These are phyloP conservation scores for Mycothermus thermophilus DNA, from an alignment of 495 filamentous ascomycete species.

Conservation along the genomic window DNA sequence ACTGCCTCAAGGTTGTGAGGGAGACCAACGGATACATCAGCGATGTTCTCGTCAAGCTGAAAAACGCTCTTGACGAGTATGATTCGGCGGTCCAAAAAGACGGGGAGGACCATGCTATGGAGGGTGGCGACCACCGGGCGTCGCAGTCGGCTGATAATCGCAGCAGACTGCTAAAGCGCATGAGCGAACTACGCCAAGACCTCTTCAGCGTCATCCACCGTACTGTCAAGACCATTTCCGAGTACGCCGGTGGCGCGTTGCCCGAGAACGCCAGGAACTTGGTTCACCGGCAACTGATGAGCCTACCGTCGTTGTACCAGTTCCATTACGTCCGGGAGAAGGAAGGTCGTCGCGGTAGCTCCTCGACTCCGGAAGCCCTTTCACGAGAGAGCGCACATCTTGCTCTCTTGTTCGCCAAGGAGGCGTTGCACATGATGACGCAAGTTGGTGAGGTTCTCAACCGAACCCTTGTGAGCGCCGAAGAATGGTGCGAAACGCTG, in stretches of 20 bases:
- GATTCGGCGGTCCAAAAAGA: constrained; percentile 33
- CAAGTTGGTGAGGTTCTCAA: constrained; percentile 72
- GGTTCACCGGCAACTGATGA: constrained; percentile 65
- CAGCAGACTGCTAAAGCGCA: constrained; percentile 38
- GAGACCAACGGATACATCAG: constrained; percentile 64
- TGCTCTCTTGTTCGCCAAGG: constrained; percentile 68
- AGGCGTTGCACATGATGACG: constrained; percentile 78
- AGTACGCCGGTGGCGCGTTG: constrained; percentile 69
- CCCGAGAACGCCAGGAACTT: constrained; percentile 70
- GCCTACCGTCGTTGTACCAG: constrained; percentile 63
- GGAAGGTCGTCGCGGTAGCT: constrained; percentile 24
- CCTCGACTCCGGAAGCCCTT: constrained; percentile 23
- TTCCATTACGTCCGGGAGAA: constrained; percentile 34
- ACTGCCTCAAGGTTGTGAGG: constrained; percentile 61
- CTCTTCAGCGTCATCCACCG: constrained; percentile 62
- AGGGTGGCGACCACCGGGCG: constrained; percentile 10
- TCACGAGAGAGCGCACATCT: constrained; percentile 44
- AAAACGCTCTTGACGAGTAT: constrained; percentile 59
- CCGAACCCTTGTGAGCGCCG: constrained; percentile 71
- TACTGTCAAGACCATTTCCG: constrained; percentile 65
- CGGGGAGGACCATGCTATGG: constrained; percentile 10
- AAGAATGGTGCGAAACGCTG: constrained; percentile 70
- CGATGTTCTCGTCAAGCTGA: constrained; percentile 52
- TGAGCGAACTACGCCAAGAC: constrained; percentile 56
- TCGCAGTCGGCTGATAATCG: constrained; percentile 21